Percentiles rank a stretch among this genome's conserved stretches.
Evolutionary conservation across 805 yeast species (phyloP).

Genomic region (Starmerella apis): DNA sequence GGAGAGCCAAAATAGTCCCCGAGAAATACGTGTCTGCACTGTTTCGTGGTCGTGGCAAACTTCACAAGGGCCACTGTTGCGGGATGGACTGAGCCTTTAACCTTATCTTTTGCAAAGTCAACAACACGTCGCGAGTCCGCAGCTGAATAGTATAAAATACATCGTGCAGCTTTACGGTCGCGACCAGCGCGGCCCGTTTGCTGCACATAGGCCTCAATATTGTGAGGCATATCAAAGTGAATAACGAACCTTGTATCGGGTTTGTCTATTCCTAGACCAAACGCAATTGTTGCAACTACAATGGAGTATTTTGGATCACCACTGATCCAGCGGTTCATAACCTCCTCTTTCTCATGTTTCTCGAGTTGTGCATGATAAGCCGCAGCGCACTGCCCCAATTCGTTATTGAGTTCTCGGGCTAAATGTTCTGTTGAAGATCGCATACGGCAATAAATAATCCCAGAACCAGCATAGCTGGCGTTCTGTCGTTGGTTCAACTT

Average conservation of each 20-base stretch:
- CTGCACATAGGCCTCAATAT: conserved; percentile 90
- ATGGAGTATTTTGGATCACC: conserved; percentile 47
- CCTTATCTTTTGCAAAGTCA: conserved; percentile 48
- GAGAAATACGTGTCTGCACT: conserved; percentile 78
- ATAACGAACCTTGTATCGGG: conserved; percentile 88
- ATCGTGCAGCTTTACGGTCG: conserved; percentile 76
- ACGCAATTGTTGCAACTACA: conserved; percentile 94
- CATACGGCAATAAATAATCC: conserved; percentile 89
- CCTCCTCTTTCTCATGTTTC: conserved; percentile 45
- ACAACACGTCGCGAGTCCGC: conserved; percentile 46
- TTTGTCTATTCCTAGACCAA: conserved; percentile 98
- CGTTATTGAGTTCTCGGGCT: conserved; percentile 50
- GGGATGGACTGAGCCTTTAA: neutral
- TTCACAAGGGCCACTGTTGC: conserved; percentile 18
- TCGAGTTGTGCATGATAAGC: conserved; percentile 87
- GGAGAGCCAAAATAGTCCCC: conserved; percentile 69
- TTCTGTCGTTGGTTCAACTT: conserved; percentile 5
- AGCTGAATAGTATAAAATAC: conserved; percentile 58
- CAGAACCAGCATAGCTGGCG: conserved; percentile 34
- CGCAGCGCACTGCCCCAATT: conserved; percentile 53
- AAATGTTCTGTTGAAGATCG: conserved; percentile 70
- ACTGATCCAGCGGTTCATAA: conserved; percentile 72
- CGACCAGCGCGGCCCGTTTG: conserved; percentile 98
- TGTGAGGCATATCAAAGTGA: conserved; percentile 79
- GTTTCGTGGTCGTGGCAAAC: conserved; percentile 38